A percentile compares a stretch with the other conserved stretches of the same genome.
These are phyloP conservation scores for Tothia fuscella DNA, from an alignment of 2,329 filamentous ascomycete genomes.

Conservation along the genomic window DNA sequence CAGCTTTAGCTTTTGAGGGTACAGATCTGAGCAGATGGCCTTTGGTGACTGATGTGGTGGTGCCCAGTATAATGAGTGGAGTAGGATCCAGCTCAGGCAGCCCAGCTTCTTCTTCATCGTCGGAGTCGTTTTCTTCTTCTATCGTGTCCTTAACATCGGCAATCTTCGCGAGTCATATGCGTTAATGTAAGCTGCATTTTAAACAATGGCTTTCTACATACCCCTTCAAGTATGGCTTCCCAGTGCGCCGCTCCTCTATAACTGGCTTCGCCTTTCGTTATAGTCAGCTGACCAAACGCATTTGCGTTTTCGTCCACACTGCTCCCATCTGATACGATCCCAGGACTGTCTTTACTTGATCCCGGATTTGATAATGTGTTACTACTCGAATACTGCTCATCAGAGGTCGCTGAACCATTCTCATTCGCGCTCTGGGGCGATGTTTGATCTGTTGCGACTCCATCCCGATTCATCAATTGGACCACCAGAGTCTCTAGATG, in stretches of 20 bases:
- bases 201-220: no score
- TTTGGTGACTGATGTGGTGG: background rate
- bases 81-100: no score
- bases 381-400: background rate
- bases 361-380: background rate
- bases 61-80: constrained; percentile 1
- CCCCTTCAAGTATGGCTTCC: constrained; percentile 12
- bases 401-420: background rate
- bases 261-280: constrained; percentile 4
- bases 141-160: constrained; percentile 6
- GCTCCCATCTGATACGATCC: background rate
- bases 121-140: constrained; percentile 6
- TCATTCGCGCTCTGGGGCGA: background rate
- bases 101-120: constrained; percentile 5
- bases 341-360: background rate
- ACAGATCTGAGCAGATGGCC: background rate
- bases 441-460: background rate
- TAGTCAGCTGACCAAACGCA: constrained; percentile 10
- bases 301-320: background rate
- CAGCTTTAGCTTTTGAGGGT: constrained; percentile 2
- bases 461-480: constrained; percentile 10
- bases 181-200: background rate
- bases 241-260: constrained; percentile 11
- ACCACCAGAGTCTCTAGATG: constrained; percentile 12
- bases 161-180: no score